Evolutionary conservation across 345 rosid species (phyloP).

Genomic region (Melaleuca alternifolia): DNA sequence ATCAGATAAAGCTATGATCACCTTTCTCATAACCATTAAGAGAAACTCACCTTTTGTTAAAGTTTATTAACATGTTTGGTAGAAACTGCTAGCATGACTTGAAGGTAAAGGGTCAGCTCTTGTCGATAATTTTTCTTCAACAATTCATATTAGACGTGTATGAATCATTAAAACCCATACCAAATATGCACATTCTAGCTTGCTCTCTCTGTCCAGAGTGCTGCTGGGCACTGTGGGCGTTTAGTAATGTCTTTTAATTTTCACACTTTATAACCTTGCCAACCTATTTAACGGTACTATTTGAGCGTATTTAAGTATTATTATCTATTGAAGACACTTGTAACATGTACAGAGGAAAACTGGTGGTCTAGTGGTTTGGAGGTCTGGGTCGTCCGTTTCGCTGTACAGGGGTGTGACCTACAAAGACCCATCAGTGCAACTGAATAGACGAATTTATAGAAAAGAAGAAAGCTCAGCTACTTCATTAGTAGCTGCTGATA

Average conservation of each 20-base stretch:
- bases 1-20: background rate
- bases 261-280: background rate
- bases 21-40: background rate
- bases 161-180: background rate
- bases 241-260: background rate
- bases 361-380: conserved; percentile 96
- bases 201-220: background rate
- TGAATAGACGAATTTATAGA: conserved; percentile 34
- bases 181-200: background rate
- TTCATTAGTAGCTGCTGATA: conserved; percentile 15
- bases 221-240: background rate
- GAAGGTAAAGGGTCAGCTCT: background rate
- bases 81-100: background rate
- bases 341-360: conserved; percentile 61
- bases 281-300: background rate
- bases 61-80: background rate
- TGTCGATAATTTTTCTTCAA: background rate
- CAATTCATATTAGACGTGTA: background rate
- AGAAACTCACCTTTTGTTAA: background rate
- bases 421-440: conserved; percentile 34
- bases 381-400: conserved; percentile 75
- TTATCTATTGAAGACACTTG: background rate
- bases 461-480: conserved; percentile 24
- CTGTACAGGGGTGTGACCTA: conserved; percentile 67
- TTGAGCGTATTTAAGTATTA: background rate